These are phyloP conservation scores for Colletotrichum viniferum DNA, from an alignment of 2,329 filamentous ascomycete species.

Conservation along the genomic window DNA sequence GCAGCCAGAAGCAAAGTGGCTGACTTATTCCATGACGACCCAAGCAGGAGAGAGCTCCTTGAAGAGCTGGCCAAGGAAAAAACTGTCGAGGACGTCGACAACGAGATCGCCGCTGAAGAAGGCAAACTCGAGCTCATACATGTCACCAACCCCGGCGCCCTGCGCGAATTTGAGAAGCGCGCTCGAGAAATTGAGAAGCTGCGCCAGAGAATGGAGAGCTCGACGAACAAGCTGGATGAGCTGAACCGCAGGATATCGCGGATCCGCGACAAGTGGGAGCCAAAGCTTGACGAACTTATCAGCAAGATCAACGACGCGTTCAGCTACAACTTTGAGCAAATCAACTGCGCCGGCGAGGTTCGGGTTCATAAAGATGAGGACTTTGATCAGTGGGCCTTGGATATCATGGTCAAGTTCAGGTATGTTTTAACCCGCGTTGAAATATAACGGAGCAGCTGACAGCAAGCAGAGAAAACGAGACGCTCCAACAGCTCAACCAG, in stretches of 20 bases:
- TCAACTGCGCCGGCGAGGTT: constrained; percentile 93
- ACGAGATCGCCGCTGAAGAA: constrained; percentile 75
- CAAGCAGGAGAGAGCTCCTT: constrained; percentile 45
- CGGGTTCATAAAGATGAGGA: constrained; percentile 87
- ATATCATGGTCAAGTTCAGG: constrained; percentile 96
- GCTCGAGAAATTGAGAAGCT: constrained; percentile 71
- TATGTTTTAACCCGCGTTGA: constrained; percentile 44
- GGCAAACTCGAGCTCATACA: constrained; percentile 82
- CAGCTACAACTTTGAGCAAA: constrained; percentile 89
- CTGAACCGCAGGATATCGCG: constrained; percentile 64
- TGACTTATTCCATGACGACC: constrained; percentile 41
- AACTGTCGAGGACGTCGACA: constrained; percentile 67
- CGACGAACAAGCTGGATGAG: constrained; percentile 58
- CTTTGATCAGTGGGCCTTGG: constrained; percentile 92
- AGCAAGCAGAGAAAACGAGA: constrained; percentile 72
- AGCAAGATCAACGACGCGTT: constrained; percentile 88
- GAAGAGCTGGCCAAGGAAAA: constrained; percentile 50
- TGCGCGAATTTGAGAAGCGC: constrained; percentile 79
- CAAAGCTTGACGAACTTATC: constrained; percentile 77
- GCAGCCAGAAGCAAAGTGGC: constrained; percentile 41
- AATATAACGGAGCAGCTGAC: not conserved
- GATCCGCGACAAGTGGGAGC: constrained; percentile 80
- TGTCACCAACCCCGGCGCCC: constrained; percentile 74
- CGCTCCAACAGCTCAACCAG: constrained; percentile 82
- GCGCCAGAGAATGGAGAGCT: constrained; percentile 58